phyloP scores from a whole-genome alignment of 768 basidiomycete genomes.

The Tulasnella sp. region DNA sequence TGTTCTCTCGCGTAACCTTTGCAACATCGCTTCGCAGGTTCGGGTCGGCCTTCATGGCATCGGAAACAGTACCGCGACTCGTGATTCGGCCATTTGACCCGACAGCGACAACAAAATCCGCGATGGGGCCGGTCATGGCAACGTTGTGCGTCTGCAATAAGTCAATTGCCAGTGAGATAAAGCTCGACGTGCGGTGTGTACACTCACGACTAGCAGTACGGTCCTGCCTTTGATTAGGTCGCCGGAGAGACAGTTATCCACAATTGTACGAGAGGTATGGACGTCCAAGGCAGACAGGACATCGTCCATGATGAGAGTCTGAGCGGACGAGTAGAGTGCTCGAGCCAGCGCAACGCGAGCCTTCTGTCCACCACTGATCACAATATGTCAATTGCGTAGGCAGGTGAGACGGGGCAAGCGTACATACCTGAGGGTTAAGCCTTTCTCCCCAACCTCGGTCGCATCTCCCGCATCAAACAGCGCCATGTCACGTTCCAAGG shows the following conservation, averaged over 20 bases:
- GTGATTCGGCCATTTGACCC: conserved; percentile 42
- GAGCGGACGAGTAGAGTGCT: conserved; percentile 49
- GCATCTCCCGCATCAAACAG: conserved; percentile 50
- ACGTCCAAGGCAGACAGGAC: conserved; percentile 58
- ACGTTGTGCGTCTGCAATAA: conserved; percentile 40
- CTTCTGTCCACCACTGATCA: conserved; percentile 46
- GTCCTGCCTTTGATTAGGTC: conserved; percentile 29
- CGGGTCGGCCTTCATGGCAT: conserved; percentile 35
- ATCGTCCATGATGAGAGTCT: conserved; percentile 62
- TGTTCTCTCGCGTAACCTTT: conserved; percentile 2
- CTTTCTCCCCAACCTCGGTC: conserved; percentile 66
- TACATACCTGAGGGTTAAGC: conserved; percentile 39
- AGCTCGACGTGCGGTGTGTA: background rate
- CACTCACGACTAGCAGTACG: conserved; percentile 28
- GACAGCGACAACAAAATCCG: conserved; percentile 47
- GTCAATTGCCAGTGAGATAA: background rate
- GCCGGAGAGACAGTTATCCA: conserved; percentile 30
- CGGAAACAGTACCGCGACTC: conserved; percentile 42
- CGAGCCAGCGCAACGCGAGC: conserved; percentile 47
- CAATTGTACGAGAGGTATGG: conserved; percentile 41
- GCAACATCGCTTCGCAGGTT: conserved; percentile 27
- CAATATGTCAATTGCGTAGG: background rate
- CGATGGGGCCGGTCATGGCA: conserved; percentile 42
- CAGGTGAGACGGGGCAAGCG: too few relatives aligned
- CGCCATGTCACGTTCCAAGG: conserved; percentile 36